Conservation (phyloP, 192 early-diverging fungal genomes). For the Coemansia sp. region DNA sequence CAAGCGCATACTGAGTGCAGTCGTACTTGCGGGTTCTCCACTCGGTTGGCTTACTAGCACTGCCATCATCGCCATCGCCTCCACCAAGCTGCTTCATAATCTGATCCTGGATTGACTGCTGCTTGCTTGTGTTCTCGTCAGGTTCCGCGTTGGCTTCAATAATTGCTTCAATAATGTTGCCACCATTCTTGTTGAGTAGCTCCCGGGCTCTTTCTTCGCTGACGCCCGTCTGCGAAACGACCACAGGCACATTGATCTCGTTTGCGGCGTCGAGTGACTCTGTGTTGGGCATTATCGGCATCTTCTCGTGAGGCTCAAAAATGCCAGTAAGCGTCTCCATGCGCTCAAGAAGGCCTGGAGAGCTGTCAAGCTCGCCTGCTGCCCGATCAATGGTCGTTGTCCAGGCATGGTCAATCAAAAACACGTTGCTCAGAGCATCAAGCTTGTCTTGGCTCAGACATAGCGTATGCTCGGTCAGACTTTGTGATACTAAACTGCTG, state of each 20-base stretch:
- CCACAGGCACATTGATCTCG: constrained; percentile 53
- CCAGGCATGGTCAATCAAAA: constrained; percentile 72
- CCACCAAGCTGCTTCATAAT: constrained; percentile 36
- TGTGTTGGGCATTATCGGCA: constrained; percentile 34
- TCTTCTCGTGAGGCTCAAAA: constrained; percentile 39
- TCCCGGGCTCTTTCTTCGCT: constrained; percentile 55
- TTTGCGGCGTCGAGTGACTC: constrained; percentile 15
- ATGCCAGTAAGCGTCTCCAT: constrained; percentile 63
- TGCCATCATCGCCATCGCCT: constrained; percentile 5
- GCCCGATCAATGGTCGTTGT: constrained; percentile 62
- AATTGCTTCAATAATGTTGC: constrained; percentile 64
- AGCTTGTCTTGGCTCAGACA: constrained; percentile 30
- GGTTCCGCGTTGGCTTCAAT: constrained; percentile 41
- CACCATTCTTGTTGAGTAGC: constrained; percentile 53
- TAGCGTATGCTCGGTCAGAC: constrained; percentile 23
- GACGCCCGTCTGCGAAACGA: constrained; percentile 60
- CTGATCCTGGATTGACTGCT: constrained; percentile 23
- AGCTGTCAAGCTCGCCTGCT: constrained; percentile 50
- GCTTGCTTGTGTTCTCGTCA: neutral
- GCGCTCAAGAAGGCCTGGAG: constrained; percentile 60
- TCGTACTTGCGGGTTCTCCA: constrained; percentile 43
- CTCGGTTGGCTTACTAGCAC: constrained; percentile 5
- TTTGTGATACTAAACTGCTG: neutral
- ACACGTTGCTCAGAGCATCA: constrained; percentile 55
- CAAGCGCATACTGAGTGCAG: constrained; percentile 34